Base-by-base conservation (phyloP, 2,329 filamentous ascomycete species). In the Colletotrichum kahawae region DNA sequence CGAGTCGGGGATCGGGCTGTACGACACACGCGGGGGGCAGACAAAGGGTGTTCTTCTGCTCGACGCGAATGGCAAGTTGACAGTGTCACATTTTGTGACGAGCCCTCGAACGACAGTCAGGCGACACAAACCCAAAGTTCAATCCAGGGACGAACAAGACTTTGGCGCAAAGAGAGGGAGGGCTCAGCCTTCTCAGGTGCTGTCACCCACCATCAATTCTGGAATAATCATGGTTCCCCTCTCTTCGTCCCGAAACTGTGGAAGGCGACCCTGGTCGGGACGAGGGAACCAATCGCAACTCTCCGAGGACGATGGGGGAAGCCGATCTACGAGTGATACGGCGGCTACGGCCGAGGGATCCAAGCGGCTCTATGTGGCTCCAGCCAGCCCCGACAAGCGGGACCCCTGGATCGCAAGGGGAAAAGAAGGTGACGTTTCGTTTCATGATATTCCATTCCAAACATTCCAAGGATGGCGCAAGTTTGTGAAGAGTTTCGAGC, bases 241-340 rank as follows among this genome's bases (percentile, higher is more conserved):
- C 48, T 29, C 63, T 18, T 63, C 43, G 72, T 72, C 56, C 63
- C 43, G 27, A 60, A 57, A 67, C 24, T 24, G 14, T 43, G 29
- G 60, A 33, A 66, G 43, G 33, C 43, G 57, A 72, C 38, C 70
- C 70, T 24, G 18, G 65, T 56, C 70, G 24, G 38, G 70, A 73
- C 70, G 70, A 69, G 57, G 65, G 57, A 63, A 14, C 69, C 72
- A 75, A 72, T 75, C 72, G 72, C 69, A 75, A 67, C 63, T 31
- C 14, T 34, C 16, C 29, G 33, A 48, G 33, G 6, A 34, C 16
- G 9, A 59, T 27, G 43, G 24, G 43, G 31, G 33, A 48, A 29
- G 29, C 65, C 29, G 69, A 67, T 67, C 56, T 63, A 63, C 69
- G n/a, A 72, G 59, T 67, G 38, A 62, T 51, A 51, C 56, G 24